Evolutionary conservation across 2,329 filamentous ascomycete species (phyloP).

Genomic region (Teratosphaeria epicoccoides): DNA sequence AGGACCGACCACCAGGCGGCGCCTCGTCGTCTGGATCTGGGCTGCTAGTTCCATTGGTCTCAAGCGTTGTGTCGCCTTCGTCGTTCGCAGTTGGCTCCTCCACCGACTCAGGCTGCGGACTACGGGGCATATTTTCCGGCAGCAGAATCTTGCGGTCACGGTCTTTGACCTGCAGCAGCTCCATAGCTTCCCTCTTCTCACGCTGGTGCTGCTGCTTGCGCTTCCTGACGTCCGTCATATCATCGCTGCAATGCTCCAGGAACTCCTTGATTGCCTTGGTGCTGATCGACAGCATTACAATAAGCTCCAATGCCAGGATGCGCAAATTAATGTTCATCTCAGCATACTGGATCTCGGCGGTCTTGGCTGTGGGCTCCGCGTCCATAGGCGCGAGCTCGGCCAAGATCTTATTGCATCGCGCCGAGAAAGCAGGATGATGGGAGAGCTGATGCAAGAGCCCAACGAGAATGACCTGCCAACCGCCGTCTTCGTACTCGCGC

Average conservation of each 20-base stretch:
- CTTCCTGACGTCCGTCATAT: constrained; percentile 91
- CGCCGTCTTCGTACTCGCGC: constrained; percentile 75
- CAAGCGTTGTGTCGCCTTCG: constrained; percentile 30
- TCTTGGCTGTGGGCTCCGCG: constrained; percentile 63
- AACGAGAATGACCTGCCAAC: constrained; percentile 84
- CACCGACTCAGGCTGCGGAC: constrained; percentile 38
- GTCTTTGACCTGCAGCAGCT: constrained; percentile 45
- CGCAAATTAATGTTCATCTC: constrained; percentile 73
- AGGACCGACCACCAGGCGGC: constrained; percentile 47
- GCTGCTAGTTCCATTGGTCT: constrained; percentile 50
- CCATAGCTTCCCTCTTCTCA: constrained; percentile 46
- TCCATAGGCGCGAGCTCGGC: constrained; percentile 70
- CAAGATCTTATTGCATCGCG: constrained; percentile 68
- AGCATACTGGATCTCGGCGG: constrained; percentile 60
- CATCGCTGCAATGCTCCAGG: constrained; percentile 82
- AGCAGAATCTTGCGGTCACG: constrained; percentile 50
- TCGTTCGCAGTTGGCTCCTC: constrained; percentile 28
- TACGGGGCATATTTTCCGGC: constrained; percentile 60
- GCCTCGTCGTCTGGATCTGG: constrained; percentile 58
- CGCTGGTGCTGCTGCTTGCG: constrained; percentile 90
- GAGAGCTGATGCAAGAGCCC: constrained; percentile 79
- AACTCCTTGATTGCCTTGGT: constrained; percentile 80
- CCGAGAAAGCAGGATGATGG: constrained; percentile 57
- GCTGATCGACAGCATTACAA: constrained; percentile 74
- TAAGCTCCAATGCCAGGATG: constrained; percentile 68